Conservation (phyloP, 2,329 filamentous ascomycete species). For the Colletotrichum lentis region DNA sequence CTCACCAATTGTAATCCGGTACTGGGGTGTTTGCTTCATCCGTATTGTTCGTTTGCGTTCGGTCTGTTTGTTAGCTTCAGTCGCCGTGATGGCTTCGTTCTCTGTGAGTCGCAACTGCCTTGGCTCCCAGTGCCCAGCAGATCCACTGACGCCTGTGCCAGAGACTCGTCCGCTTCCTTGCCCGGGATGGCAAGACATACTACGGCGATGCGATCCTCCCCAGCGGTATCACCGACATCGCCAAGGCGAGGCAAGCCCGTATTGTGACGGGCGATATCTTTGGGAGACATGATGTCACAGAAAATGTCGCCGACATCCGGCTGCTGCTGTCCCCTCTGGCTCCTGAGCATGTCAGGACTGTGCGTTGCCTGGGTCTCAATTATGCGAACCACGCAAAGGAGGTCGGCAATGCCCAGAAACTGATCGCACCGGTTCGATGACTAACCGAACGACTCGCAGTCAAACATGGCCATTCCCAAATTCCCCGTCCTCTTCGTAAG, state of each 20-base stretch:
- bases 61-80: background rate
- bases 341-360: slow-evolving; percentile 68
- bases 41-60: background rate
- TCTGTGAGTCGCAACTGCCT: slow-evolving; percentile 49
- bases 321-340: slow-evolving; percentile 71
- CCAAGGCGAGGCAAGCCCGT: slow-evolving; percentile 66
- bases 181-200: slow-evolving; percentile 73
- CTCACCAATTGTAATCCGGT: background rate
- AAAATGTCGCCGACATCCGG: slow-evolving; percentile 64
- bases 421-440: background rate
- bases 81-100: slow-evolving; percentile 45
- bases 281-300: slow-evolving; percentile 69
- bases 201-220: slow-evolving; percentile 80
- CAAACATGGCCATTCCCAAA: slow-evolving; percentile 72
- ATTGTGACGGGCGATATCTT: slow-evolving; percentile 74
- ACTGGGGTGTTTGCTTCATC: background rate
- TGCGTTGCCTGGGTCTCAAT: slow-evolving; percentile 75
- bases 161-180: slow-evolving; percentile 78
- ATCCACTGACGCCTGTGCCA: slow-evolving; percentile 45
- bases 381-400: slow-evolving; percentile 77
- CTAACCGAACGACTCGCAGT: slow-evolving; percentile 45
- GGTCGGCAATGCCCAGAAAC: slow-evolving; percentile 44
- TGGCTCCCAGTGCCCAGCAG: background rate
- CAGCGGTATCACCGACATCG: slow-evolving; percentile 65
- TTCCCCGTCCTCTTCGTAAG: slow-evolving; percentile 76